Percentiles rank a stretch among this genome's conserved stretches.
phyloP scores from a whole-genome alignment of 78 protist genomes.

The Polysphondylium violaceum region DNA sequence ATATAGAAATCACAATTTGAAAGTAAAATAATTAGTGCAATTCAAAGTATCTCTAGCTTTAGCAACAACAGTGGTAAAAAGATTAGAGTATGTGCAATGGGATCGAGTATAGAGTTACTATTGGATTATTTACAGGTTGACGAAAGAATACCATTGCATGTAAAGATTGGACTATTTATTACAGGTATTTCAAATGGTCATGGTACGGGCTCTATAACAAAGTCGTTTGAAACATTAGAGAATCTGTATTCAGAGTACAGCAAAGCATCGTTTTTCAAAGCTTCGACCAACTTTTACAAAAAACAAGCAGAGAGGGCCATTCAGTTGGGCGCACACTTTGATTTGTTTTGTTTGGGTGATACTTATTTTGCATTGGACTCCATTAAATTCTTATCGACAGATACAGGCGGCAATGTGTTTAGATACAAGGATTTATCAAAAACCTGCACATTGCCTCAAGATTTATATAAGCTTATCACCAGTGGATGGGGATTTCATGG shows the following conservation, averaged over 20 bases:
- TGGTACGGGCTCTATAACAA: not conserved
- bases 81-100: not conserved
- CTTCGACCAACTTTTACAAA: constrained; percentile 20
- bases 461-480: constrained; percentile 29
- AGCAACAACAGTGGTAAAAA: not conserved
- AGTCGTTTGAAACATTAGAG: constrained; percentile 10
- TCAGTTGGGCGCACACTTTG: constrained; percentile 35
- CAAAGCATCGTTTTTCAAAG: constrained; percentile 18
- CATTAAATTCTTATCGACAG: constrained; percentile 8
- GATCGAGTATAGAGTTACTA: not conserved
- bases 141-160: not conserved
- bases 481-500: constrained; percentile 76
- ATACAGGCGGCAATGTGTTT: constrained; percentile 47
- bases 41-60: constrained; percentile 7
- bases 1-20: constrained; percentile 50
- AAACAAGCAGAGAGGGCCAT: constrained; percentile 18
- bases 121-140: constrained; percentile 19
- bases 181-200: not conserved
- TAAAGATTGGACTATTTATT: constrained; percentile 15
- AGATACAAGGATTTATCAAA: constrained; percentile 40
- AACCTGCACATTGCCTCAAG: constrained; percentile 49
- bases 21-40: constrained; percentile 34
- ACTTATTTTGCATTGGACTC: constrained; percentile 44
- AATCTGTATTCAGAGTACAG: not conserved
- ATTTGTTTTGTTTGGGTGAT: constrained; percentile 31